Conservation (phyloP, 2,329 filamentous ascomycete species). For the Fusarium odoratissimum region DNA sequence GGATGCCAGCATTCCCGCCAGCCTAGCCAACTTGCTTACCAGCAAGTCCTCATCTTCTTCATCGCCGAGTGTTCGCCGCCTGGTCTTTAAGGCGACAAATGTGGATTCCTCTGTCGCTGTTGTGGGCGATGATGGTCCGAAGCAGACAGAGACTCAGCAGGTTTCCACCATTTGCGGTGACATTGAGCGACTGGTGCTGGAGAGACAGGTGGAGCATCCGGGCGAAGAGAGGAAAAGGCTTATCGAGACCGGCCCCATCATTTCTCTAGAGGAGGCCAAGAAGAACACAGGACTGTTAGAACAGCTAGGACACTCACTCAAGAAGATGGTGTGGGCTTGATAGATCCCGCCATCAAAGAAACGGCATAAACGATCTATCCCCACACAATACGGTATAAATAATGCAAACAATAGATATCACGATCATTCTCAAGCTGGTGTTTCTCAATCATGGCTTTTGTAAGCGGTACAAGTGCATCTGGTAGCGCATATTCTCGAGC, state of each 20-base stretch:
- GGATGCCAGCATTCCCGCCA: conserved; percentile 46
- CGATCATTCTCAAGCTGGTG: conserved; percentile 6
- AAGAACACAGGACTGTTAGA: conserved; percentile 88
- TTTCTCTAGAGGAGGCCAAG: conserved; percentile 86
- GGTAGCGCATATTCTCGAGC: conserved; percentile 95
- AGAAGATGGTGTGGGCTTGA: conserved; percentile 89
- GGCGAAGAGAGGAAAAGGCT: conserved; percentile 59
- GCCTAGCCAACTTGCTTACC: conserved; percentile 57
- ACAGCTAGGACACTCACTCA: conserved; percentile 87
- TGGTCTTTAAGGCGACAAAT: conserved; percentile 47
- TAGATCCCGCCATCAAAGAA: conserved; percentile 22
- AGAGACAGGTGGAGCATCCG: conserved; percentile 56
- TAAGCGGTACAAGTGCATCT: conserved; percentile 81
- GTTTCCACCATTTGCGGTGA: conserved; percentile 77
- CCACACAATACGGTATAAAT: conserved; percentile 17
- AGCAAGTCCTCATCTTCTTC: conserved; percentile 46
- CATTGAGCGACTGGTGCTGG: conserved; percentile 74
- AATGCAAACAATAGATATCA: conserved; percentile 35
- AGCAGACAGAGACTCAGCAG: conserved; percentile 66
- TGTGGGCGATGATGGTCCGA: conserved; percentile 56
- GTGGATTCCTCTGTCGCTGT: conserved; percentile 66
- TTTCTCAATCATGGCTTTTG: conserved; percentile 37
- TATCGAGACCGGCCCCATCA: conserved; percentile 75
- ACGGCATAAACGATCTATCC: conserved; percentile 13
- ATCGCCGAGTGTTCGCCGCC: conserved; percentile 14